Evolutionary conservation across 306 rosid genomes (phyloP), one percentile per base, ranked within the genome.

Genomic region (Prunus salicina): DNA sequence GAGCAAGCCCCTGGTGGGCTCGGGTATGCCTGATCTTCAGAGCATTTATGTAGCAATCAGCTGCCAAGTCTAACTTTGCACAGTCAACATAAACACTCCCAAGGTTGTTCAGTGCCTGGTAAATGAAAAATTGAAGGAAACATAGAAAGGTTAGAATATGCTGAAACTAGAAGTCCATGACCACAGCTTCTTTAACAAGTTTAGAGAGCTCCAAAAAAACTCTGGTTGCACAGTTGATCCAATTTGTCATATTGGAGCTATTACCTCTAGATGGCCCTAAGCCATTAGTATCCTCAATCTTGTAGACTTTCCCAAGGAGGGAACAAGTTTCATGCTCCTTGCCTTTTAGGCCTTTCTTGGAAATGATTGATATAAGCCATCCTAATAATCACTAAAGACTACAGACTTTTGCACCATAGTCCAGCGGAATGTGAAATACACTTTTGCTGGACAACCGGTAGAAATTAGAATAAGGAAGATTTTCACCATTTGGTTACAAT

Each of bases 1-100:
- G 95, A 49, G 98, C 98, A 74, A 93, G 97, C 56, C 97, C 98
- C 82, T 93, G 97, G 82, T 93, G 97, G 6, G 98, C 98, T 65
- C 98, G 96, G 32, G 97, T 88, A 79, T 93, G 98, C 80, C 86
- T 90, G 80, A 93, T 89, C 60, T 91, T 83, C 25, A 93, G 97
- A 84, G 98, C 98, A 83, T 86, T 91, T 46, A 83, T 87, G 81
- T 93, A 93, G 86, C 97, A 93, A 80, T 91, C 96, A 69, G 97
- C 96, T 22, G 98, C 98, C 72, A 78, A 32, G 58, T 91, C 97
- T 73, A 91, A 78, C 79, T 87, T 89, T 75, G 52, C 86, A n/a
- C 86, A 82, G 73, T 93, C 98, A 30, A 93, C 98, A 76, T 85
- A 88, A 75, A 93, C 98, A 80, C 98, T 93, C 69, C 98, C 98